These are phyloP conservation scores for Leccinellum rugosiceps DNA, from an alignment of 768 basidiomycete genomes.

Conservation along the genomic window DNA sequence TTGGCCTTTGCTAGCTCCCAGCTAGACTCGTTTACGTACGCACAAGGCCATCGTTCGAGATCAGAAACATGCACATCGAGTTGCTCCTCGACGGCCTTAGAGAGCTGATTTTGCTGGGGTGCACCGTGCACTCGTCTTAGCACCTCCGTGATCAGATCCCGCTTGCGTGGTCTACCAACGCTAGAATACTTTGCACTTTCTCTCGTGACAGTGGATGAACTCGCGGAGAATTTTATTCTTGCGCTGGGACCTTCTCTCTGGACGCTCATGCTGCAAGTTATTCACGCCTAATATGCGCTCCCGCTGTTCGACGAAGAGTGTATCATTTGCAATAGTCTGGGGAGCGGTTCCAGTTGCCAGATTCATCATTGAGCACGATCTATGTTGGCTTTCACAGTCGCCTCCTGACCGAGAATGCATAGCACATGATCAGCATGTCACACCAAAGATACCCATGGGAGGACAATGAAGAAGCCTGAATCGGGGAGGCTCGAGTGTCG, in stretches of 20 bases:
- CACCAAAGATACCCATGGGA: conserved; percentile 30
- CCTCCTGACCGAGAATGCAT: conserved; percentile 26
- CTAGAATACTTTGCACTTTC: conserved; percentile 38
- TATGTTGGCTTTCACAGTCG: conserved; percentile 19
- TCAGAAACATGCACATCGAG: conserved; percentile 33
- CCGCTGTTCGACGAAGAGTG: conserved; percentile 33
- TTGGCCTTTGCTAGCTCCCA: conserved; percentile 25
- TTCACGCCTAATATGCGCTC: conserved; percentile 32
- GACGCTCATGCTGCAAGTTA: conserved; percentile 36
- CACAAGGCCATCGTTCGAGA: conserved; percentile 36
- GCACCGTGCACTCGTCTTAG: conserved; percentile 33
- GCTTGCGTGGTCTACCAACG: conserved; percentile 23
- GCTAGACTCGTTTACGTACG: conserved; percentile 36
- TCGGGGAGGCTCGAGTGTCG: too few species aligned
- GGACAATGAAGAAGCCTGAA: conserved; percentile 14
- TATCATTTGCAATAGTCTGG: conserved; percentile 30
- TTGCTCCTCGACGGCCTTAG: conserved; percentile 30
- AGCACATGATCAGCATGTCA: conserved; percentile 17
- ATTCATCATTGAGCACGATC: conserved; percentile 5
- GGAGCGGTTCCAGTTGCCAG: conserved; percentile 6
- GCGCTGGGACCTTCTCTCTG: conserved; percentile 27
- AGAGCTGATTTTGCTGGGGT: conserved; percentile 36
- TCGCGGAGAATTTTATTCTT: conserved; percentile 30
- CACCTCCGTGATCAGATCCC: conserved; percentile 27
- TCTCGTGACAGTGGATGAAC: conserved; percentile 34